Conservation (phyloP, 345 rosid species). For the Moricandia arvensis region DNA sequence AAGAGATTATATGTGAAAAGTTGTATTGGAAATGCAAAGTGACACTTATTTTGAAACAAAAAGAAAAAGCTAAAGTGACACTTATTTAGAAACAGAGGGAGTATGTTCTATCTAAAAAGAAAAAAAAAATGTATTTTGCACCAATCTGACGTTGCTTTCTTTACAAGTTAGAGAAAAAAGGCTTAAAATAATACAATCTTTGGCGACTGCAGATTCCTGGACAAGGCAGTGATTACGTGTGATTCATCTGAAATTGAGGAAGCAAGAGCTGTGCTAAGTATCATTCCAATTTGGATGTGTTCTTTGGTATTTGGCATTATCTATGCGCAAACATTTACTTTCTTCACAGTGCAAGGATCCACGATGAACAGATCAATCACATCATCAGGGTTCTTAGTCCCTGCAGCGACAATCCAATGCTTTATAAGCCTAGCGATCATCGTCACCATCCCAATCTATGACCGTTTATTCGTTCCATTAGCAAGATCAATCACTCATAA, state of each 20-base stretch:
- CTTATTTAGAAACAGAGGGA: no score
- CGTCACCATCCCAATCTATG: slow-evolving; percentile 51
- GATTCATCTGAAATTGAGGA: slow-evolving; percentile 51
- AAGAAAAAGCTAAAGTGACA: no score
- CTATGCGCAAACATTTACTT: slow-evolving; percentile 49
- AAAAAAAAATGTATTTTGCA: no score
- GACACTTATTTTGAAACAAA: no score
- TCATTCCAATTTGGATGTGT: slow-evolving; percentile 51
- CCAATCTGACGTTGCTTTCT: no score
- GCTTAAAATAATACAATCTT: slow-evolving; percentile 24
- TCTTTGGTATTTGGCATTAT: slow-evolving; percentile 49
- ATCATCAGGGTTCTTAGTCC: slow-evolving; percentile 34
- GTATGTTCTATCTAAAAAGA: no score
- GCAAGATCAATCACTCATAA: slow-evolving; percentile 34
- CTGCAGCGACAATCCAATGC: slow-evolving; percentile 58
- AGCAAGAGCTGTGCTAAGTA: slow-evolving; percentile 41
- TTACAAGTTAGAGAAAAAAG: slow-evolving; percentile 28
- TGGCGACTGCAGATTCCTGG: slow-evolving; percentile 44
- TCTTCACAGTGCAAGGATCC: slow-evolving; percentile 61
- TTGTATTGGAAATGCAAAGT: no score
- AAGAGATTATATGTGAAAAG: no score
- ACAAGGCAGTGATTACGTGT: slow-evolving; percentile 44
- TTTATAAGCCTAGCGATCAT: slow-evolving; percentile 45
- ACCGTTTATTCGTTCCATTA: slow-evolving; percentile 45
- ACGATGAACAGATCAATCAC: slow-evolving; percentile 48